Evolutionary conservation across 768 basidiomycete genomes (phyloP), one percentile per base, ranked within the genome.

Genomic region (Rhodotorula graminis): DNA sequence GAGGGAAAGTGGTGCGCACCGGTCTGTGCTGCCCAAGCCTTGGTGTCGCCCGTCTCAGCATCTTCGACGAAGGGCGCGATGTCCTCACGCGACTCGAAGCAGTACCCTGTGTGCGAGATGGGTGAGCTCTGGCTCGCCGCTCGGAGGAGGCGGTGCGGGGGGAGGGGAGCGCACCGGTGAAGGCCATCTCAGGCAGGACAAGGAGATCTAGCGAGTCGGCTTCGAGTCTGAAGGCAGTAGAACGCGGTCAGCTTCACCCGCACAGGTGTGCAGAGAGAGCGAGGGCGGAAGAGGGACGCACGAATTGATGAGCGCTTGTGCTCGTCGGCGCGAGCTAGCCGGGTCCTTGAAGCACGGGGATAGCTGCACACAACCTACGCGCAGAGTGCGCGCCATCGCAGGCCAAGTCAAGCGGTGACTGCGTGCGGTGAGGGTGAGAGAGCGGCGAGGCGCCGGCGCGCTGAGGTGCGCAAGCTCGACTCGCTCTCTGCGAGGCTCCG

Each of bases 151-250:
- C 21, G 59, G 37, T 40, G 16, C 11, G 23, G 47, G 27, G 29
- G 50, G 8, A 18, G 9, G 2, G 29, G 12, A 4, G 23, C 71
- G 47, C 27, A 71, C 72, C 76, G 0, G 77, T 67, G 55, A 77
- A 73, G 7, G 77, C 78, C 75, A 79, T 76, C 57, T 79, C 78
- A 2, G 78, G 78, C 37, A 76, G 55, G 0, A 79, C 69, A 4
- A 79, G 63, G 6, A 78, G 27, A 53, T 78, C 78, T 19, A 77
- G 31, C 49, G 23, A 6, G 8, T 60, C 67, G 0, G 57, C 64
- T 6, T 49, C 6, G 1, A 76, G 15, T 31, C 71, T 76, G 57
- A 6, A 40, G 23, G n/a, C 2, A 10, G 8, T 3, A 3, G 29
- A 11, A 3, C 3, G 4, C 27, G 14, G 12, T 59, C 58, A 59